Conservation (phyloP, 352 stramenopile species). For the Phytophthora boehmeriae region DNA sequence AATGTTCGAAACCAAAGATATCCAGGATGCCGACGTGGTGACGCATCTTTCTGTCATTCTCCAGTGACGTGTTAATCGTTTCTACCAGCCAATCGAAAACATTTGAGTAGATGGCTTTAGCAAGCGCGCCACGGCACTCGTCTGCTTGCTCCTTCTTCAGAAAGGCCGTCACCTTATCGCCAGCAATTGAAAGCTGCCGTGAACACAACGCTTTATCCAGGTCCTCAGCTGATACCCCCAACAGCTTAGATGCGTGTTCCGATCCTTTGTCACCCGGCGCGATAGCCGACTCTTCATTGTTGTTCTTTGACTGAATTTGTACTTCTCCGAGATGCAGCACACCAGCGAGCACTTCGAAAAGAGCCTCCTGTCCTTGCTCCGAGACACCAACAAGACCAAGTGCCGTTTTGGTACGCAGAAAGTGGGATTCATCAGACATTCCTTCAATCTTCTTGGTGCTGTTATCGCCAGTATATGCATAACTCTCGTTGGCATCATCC, state of each 20-base stretch:
- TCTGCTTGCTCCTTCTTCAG: constrained; percentile 88
- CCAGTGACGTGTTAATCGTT: constrained; percentile 79
- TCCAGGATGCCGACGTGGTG: constrained; percentile 91
- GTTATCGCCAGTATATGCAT: constrained; percentile 70
- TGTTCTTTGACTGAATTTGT: constrained; percentile 81
- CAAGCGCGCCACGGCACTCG: constrained; percentile 94
- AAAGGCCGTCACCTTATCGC: constrained; percentile 73
- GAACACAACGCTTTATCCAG: constrained; percentile 77
- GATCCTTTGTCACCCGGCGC: constrained; percentile 39
- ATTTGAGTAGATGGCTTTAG: constrained; percentile 96
- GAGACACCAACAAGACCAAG: constrained; percentile 70
- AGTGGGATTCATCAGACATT: constrained; percentile 72
- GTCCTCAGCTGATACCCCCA: constrained; percentile 56
- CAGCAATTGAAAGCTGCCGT: constrained; percentile 80
- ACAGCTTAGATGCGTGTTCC: constrained; percentile 48
- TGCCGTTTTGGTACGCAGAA: constrained; percentile 68
- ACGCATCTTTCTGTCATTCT: constrained; percentile 58
- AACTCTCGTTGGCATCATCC: constrained; percentile 49
- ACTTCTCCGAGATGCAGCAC: constrained; percentile 98
- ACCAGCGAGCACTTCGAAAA: constrained; percentile 87
- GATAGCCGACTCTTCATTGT: constrained; percentile 77
- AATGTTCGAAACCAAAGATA: constrained; percentile 96
- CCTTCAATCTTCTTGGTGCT: constrained; percentile 71
- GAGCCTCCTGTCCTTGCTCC: constrained; percentile 50
- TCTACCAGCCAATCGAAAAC: constrained; percentile 97